phyloP scores from a whole-genome alignment of 805 yeast genomes.

The Metschnikowia colocasiae region DNA sequence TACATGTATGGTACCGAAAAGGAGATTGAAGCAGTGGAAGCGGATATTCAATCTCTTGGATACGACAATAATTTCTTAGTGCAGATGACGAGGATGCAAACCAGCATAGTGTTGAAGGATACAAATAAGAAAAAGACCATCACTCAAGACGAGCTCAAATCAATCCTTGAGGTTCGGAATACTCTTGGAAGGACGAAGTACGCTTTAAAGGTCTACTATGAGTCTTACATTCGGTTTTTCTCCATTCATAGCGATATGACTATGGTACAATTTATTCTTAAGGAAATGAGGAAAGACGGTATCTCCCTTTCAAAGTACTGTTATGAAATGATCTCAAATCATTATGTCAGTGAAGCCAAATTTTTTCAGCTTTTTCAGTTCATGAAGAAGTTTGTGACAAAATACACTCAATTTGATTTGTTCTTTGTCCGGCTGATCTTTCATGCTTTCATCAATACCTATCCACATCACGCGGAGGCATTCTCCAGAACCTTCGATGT shows the following conservation, averaged over 20 bases:
- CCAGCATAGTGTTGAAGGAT: conserved; percentile 25
- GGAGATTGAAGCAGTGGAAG: conserved; percentile 24
- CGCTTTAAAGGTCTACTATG: conserved; percentile 26
- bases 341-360: conserved; percentile 25
- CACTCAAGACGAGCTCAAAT: conserved; percentile 24
- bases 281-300: conserved; percentile 25
- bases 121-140: conserved; percentile 26
- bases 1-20: conserved; percentile 26
- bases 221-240: conserved; percentile 27
- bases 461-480: conserved; percentile 29
- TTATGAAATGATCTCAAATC: conserved; percentile 22
- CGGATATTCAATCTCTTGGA: conserved; percentile 19
- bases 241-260: conserved; percentile 26
- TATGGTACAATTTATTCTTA: conserved; percentile 25
- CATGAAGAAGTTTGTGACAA: conserved; percentile 17
- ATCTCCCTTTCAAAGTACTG: conserved; percentile 22
- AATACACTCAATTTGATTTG: conserved; percentile 21
- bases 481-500: conserved; percentile 20
- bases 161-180: conserved; percentile 15
- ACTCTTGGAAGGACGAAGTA: conserved; percentile 12
- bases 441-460: conserved; percentile 31
- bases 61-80: conserved; percentile 25
- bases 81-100: conserved; percentile 21
- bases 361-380: conserved; percentile 29
- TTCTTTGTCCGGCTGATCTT: conserved; percentile 24